Evolutionary conservation across 805 yeast genomes (phyloP), one percentile per base, ranked within the genome.

Genomic region (Zygosaccharomyces rouxii): DNA sequence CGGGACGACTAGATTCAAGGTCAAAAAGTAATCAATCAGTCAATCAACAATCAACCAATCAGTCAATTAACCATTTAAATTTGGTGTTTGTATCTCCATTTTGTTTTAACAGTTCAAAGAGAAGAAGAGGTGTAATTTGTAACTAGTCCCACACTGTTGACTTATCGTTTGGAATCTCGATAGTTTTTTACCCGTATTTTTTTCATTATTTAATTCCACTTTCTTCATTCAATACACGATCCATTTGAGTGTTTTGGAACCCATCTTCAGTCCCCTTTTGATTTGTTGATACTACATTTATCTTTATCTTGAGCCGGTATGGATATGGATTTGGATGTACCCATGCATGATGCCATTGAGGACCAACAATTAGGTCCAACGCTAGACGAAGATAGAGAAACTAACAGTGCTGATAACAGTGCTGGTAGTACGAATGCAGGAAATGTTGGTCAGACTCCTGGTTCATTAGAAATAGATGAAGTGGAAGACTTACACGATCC

Each of bases 271-370:
- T 25, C 9, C 21, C 19, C 11, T 33, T 16, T 10, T 33, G 21
- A 16, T 33, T 33, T n/a, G 37, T 33, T 33, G 16, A 18, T 33
- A 14, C 19, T 33, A 11, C 35, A 30, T 30, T 13, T 30, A n/a
- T 30, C 18, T 30, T 10, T 33, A 21, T 19, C 14, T 23, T 22
- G 28, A 16, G 28, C 35, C 31, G 35, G 7, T 22, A 85, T 84
- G 90, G 89, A 84, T 57, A 72, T 82, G 67, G 92, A 86, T 64
- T 77, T 85, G 47, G 95, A 86, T 66, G 84, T 84, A 50, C 89
- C 86, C 55, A 86, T 86, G 94, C 90, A 84, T 66, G 94, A 86
- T 62, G 89, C 84, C 50, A 71, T 75, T 53, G 57, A 52, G 35
- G 58, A 56, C 80, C 56, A 49, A 45, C 75, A 71, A 56, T 71